These are phyloP conservation scores for Acanthamoeba royreba DNA, from an alignment of 208 protist species.

Conservation along the genomic window DNA sequence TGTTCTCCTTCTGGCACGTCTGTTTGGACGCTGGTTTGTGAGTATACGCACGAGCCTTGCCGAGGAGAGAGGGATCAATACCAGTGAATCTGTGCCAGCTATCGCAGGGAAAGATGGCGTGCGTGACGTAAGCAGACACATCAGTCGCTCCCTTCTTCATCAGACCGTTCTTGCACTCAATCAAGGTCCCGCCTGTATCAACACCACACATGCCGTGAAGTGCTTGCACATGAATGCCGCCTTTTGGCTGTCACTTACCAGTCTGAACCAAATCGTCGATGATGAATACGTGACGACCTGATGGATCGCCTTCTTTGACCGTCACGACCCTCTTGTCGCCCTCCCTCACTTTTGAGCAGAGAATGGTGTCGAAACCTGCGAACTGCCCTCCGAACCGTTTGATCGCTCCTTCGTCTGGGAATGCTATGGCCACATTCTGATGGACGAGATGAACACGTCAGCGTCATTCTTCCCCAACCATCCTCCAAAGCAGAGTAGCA, in stretches of 20 bases:
- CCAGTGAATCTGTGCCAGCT: slow-evolving; percentile 60
- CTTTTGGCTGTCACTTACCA: no score
- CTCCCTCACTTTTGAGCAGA: slow-evolving; percentile 67
- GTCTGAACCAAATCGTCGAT: slow-evolving; percentile 76
- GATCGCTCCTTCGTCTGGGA: slow-evolving; percentile 72
- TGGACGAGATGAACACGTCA: no score
- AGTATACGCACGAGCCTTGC: no score
- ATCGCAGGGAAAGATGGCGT: slow-evolving; percentile 70
- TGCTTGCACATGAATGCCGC: no score
- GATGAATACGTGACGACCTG: slow-evolving; percentile 68
- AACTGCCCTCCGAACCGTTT: slow-evolving; percentile 62
- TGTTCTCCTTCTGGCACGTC: neutral
- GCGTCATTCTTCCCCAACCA: neutral
- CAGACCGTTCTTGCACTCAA: slow-evolving; percentile 59
- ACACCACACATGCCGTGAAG: neutral
- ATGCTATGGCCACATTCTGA: slow-evolving; percentile 55
- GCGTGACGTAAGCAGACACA: slow-evolving; percentile 65
- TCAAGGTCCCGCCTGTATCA: slow-evolving; percentile 61
- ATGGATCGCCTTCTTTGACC: slow-evolving; percentile 62
- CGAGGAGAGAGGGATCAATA: no score
- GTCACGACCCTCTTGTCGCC: slow-evolving; percentile 64
- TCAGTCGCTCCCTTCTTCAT: slow-evolving; percentile 46
- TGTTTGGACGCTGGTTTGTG: no score
- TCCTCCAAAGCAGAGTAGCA: neutral
- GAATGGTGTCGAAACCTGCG: slow-evolving; percentile 31